A percentile compares a stretch with the other conserved stretches of the same genome.
phyloP scores from a whole-genome alignment of 345 rosid genomes.

The Euphorbia peplus region DNA sequence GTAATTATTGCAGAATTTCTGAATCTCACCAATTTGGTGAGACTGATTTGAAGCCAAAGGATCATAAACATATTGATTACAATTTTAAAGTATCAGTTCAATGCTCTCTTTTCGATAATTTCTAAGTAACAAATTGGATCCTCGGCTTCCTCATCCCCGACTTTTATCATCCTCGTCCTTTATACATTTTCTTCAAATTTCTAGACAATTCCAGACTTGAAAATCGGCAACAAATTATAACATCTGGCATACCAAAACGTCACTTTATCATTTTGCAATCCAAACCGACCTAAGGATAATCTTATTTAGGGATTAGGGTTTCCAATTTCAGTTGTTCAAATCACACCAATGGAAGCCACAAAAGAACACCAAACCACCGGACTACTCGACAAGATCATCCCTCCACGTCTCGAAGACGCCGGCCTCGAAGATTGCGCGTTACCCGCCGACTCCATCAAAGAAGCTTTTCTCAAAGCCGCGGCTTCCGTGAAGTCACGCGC shows the following conservation, averaged over 20 bases:
- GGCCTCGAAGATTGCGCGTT: constrained; percentile 76
- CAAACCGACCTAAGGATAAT: neutral
- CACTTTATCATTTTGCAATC: neutral
- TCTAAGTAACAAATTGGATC: too few relatives aligned
- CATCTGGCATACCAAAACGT: too few relatives aligned
- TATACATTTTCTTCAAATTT: neutral
- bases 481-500: constrained; percentile 52
- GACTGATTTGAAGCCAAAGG: too few relatives aligned
- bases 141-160: too few relatives aligned
- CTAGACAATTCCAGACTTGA: neutral
- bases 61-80: too few relatives aligned
- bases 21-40: too few relatives aligned
- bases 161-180: neutral
- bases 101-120: too few relatives aligned
- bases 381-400: constrained; percentile 45
- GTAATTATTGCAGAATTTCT: too few relatives aligned
- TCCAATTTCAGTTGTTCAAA: neutral
- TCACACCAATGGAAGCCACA: constrained; percentile 16
- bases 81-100: too few relatives aligned
- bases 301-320: neutral
- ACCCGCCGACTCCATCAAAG: constrained; percentile 57
- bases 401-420: constrained; percentile 62
- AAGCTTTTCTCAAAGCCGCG: constrained; percentile 69
- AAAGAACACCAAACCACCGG: constrained; percentile 17
- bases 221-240: neutral